phyloP scores from a whole-genome alignment of 768 basidiomycete species.

The Tricholoma saponaceum region DNA sequence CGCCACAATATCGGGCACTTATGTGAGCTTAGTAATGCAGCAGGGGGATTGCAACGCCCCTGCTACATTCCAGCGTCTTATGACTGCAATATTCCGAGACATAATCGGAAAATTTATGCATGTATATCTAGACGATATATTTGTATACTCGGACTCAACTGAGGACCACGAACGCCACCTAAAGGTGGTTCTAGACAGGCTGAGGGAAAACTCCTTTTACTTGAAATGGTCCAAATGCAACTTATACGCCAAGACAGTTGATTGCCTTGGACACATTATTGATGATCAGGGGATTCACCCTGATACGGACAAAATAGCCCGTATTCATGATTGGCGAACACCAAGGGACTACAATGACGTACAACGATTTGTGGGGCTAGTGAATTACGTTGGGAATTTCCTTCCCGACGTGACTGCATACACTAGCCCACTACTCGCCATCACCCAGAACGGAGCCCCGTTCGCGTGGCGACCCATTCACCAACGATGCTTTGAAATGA shows the following conservation, averaged over 20 bases:
- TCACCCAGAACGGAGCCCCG: constrained; percentile 21
- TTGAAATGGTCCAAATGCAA: constrained; percentile 31
- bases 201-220: constrained; percentile 20
- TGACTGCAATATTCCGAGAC: constrained; percentile 36
- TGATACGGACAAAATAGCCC: no score
- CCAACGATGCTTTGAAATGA: constrained; percentile 19
- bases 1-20: constrained; percentile 32
- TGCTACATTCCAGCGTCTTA: constrained; percentile 40
- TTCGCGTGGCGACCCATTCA: constrained; percentile 26
- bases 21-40: constrained; percentile 36
- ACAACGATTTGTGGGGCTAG: no score
- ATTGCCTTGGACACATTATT: no score
- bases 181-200: constrained; percentile 21
- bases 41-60: constrained; percentile 44
- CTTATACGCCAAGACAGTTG: constrained; percentile 20
- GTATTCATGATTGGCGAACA: no score
- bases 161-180: constrained; percentile 26
- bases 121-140: constrained; percentile 41
- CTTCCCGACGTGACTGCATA: constrained; percentile 31
- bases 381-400: constrained; percentile 31
- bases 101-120: constrained; percentile 34
- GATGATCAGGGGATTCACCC: constrained; percentile 32
- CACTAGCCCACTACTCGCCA: constrained; percentile 25
- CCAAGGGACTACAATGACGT: no score
- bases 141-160: constrained; percentile 6